Conservation (phyloP, 2,329 filamentous ascomycete species). For the Curvularia sp. region DNA sequence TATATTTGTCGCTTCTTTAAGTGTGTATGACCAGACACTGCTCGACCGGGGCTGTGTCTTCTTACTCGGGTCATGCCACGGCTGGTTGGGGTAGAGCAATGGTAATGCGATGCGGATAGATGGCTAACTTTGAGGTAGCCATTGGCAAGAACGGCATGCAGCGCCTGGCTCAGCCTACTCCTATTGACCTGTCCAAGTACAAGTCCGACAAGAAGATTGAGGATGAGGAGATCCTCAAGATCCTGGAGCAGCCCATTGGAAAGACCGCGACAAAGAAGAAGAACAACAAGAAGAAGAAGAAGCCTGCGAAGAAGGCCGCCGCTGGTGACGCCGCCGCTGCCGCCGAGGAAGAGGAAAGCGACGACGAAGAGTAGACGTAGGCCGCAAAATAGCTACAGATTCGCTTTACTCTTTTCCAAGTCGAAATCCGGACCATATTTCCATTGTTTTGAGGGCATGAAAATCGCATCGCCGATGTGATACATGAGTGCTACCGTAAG, state of each 20-base stretch:
- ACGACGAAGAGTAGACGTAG: constrained; percentile 46
- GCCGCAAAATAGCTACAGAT: neutral
- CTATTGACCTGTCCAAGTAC: constrained; percentile 79
- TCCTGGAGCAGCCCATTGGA: constrained; percentile 83
- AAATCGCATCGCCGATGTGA: constrained; percentile 6
- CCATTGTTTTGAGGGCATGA: constrained; percentile 6
- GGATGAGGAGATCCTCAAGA: constrained; percentile 93
- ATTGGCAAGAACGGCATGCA: constrained; percentile 98
- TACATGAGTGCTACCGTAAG: constrained; percentile 1
- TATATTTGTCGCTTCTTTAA: neutral
- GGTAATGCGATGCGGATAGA: neutral
- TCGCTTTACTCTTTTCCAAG: constrained; percentile 2
- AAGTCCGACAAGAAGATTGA: constrained; percentile 98
- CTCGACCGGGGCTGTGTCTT: neutral
- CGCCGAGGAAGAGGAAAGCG: constrained; percentile 44
- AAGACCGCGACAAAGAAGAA: constrained; percentile 75
- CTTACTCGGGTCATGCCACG: neutral
- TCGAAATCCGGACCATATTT: constrained; percentile 6
- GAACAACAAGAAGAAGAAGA: constrained; percentile 85
- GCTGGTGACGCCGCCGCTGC: constrained; percentile 56
- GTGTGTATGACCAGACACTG: neutral
- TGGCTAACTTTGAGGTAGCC: constrained; percentile 60
- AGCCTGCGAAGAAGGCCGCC: constrained; percentile 68
- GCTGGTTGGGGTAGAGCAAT: neutral
- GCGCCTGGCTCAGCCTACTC: constrained; percentile 78